Evolutionary conservation across 2,329 filamentous ascomycete species (phyloP).

Genomic region (Coniella lustricola): DNA sequence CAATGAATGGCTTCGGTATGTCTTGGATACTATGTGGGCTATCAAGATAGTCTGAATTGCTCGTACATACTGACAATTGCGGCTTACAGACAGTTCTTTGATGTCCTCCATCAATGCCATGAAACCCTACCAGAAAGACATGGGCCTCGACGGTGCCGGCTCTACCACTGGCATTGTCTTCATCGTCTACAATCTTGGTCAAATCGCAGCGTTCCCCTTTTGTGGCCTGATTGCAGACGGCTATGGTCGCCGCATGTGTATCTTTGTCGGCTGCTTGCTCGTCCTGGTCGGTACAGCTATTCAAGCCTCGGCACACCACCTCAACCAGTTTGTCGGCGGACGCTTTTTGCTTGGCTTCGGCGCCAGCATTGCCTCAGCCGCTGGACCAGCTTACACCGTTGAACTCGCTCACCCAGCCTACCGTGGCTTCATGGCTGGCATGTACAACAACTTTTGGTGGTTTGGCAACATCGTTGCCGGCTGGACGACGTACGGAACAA

Average conservation of each 20-base stretch:
- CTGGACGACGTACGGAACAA: conserved; percentile 39
- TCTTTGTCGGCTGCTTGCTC: conserved; percentile 36
- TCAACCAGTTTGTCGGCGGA: conserved; percentile 44
- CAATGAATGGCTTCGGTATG: conserved; percentile 47
- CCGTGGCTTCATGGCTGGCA: conserved; percentile 34
- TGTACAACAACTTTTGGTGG: conserved; percentile 40
- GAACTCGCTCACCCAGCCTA: conserved; percentile 33
- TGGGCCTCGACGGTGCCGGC: conserved; percentile 27
- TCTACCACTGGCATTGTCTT: conserved; percentile 41
- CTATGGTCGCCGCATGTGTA: conserved; percentile 40
- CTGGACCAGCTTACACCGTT: conserved; percentile 40
- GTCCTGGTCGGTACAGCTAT: conserved; percentile 40
- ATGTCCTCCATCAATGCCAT: conserved; percentile 47
- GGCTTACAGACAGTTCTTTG: conserved; percentile 41
- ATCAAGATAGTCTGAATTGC: background rate
- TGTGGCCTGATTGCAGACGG: conserved; percentile 40
- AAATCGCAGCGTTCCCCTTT: conserved; percentile 39
- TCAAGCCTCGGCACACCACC: conserved; percentile 32
- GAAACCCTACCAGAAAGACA: conserved; percentile 41
- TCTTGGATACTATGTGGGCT: too few species aligned
- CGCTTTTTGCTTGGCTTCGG: conserved; percentile 56
- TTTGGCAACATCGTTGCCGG: conserved; percentile 43
- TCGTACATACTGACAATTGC: background rate
- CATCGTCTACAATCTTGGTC: conserved; percentile 46
- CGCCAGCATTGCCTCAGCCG: conserved; percentile 38